A percentile compares a stretch with the other conserved stretches of the same genome.
These are phyloP conservation scores for Sanghuangporus weigelae DNA, from an alignment of 1,284 basidiomycete species.

Conservation along the genomic window DNA sequence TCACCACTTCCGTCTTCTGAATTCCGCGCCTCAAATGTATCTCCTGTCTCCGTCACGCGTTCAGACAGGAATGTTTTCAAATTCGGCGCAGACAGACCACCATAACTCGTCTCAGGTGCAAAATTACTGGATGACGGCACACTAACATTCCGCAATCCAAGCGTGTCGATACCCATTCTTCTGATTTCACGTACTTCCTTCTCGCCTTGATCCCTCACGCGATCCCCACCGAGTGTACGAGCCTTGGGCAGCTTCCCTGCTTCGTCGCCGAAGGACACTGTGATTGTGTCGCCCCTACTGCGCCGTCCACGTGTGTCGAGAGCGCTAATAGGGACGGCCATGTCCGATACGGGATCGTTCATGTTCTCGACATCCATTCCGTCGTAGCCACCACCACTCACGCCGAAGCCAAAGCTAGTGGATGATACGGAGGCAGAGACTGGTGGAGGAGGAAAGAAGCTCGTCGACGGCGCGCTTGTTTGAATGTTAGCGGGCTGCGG, in stretches of 20 bases:
- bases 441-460: conserved; percentile 28
- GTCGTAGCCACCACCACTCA: conserved; percentile 6
- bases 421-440: neutral
- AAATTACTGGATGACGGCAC: neutral
- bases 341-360: conserved; percentile 31
- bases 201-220: conserved; percentile 43
- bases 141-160: conserved; percentile 2
- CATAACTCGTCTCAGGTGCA: neutral
- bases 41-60: conserved; percentile 59
- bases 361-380: conserved; percentile 24
- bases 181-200: conserved; percentile 27
- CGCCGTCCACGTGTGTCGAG: conserved; percentile 31
- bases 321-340: conserved; percentile 49
- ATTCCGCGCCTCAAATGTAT: conserved; percentile 78
- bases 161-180: conserved; percentile 28
- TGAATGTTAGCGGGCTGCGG: neutral
- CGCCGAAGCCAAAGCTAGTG: conserved; percentile 6
- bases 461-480: neutral
- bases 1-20: conserved; percentile 52
- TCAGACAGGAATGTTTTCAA: conserved; percentile 54
- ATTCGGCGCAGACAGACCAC: conserved; percentile 33
- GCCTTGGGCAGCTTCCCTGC: conserved; percentile 39
- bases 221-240: conserved; percentile 69
- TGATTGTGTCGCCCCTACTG: conserved; percentile 34
- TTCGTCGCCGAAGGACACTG: conserved; percentile 43